Base-by-base conservation (phyloP, 228 moss, liverwort and hornwort genomes). In the Sphagnum fallax region DNA sequence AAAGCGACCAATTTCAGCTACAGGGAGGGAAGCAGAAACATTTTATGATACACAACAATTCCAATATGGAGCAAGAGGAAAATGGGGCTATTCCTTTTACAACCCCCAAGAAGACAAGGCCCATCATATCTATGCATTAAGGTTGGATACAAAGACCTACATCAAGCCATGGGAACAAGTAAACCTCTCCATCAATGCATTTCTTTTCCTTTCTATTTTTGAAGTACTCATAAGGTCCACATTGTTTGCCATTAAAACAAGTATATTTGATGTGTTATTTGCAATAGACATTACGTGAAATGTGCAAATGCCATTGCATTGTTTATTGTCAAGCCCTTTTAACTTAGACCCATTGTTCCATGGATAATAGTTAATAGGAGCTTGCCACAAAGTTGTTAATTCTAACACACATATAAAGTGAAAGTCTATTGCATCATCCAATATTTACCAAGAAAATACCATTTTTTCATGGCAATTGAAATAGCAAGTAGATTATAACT, bases 41-140 rank as follows among this genome's bases (percentile, higher is more conserved):
- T 84, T 78, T 55, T 81, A 81, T 16, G 84, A 81, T 11, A 75
- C 78, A 48, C 78, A 78, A 63, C 70, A 51, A 1, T 84, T 75
- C 57, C 84, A 81, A 52, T 75, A 80, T 64, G 80, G 75, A 69
- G 66, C 71, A n/a, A 77, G 7, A 5, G 69, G 69, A 6, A 84
- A 80, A 0, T 84, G 78, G 84, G 71, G 71, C 6, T 69, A 71
- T 3, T 4, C 55, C 60, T 73, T 55, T 65, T 66, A 69, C 0
- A 62, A 78, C 32, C 73, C 47, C 62, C 52, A 52, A 11, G 53
- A 62, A 14, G 70, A 70, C 70, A 52, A 13, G 12, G 55, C 55
- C 50, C 61, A 70, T 61, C 11, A 50, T 5, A 70, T 70, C 18
- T 70, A 49, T 6, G 60, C 69, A 51, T 52, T 60, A 63, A 70